A percentile compares a stretch with the other conserved stretches of the same genome.
These are phyloP conservation scores for Dioszegia hungarica DNA, from an alignment of 768 basidiomycete species.

Conservation along the genomic window DNA sequence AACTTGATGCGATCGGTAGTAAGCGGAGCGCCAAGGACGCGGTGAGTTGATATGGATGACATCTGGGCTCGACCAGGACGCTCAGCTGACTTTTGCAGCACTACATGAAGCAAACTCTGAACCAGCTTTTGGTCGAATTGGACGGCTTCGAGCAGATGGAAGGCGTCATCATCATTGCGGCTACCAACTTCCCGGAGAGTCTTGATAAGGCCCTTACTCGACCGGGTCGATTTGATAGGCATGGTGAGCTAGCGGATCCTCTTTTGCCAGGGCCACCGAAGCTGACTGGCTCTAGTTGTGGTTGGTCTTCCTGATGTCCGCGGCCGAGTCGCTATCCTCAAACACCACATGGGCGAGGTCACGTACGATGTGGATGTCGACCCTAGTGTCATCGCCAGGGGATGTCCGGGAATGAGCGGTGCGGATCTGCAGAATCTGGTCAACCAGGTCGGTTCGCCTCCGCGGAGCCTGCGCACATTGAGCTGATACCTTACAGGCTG, in stretches of 20 bases:
- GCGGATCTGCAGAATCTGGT: conserved; percentile 96
- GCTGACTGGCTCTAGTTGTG: conserved; percentile 55
- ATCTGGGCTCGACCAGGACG: background rate
- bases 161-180: conserved; percentile 88
- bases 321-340: conserved; percentile 83
- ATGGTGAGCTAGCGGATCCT: conserved; percentile 41
- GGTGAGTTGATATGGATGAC: conserved; percentile 17
- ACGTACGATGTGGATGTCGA: conserved; percentile 65
- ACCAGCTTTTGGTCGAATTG: conserved; percentile 94
- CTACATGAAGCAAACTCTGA: conserved; percentile 61
- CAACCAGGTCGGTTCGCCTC: conserved; percentile 66
- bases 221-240: conserved; percentile 93
- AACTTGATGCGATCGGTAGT: conserved; percentile 87
- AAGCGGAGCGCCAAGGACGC: conserved; percentile 55
- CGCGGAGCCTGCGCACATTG: no score
- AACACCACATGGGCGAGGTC: conserved; percentile 83
- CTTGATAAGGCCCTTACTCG: conserved; percentile 92
- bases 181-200: conserved; percentile 91
- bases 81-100: conserved; percentile 57
- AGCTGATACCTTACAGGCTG: conserved; percentile 79
- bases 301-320: conserved; percentile 93
- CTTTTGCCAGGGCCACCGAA: background rate
- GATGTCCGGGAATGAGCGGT: conserved; percentile 92
- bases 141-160: conserved; percentile 89
- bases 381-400: conserved; percentile 79